Conservation (phyloP, 352 stramenopile genomes). For the Phytophthora aleatoria region DNA sequence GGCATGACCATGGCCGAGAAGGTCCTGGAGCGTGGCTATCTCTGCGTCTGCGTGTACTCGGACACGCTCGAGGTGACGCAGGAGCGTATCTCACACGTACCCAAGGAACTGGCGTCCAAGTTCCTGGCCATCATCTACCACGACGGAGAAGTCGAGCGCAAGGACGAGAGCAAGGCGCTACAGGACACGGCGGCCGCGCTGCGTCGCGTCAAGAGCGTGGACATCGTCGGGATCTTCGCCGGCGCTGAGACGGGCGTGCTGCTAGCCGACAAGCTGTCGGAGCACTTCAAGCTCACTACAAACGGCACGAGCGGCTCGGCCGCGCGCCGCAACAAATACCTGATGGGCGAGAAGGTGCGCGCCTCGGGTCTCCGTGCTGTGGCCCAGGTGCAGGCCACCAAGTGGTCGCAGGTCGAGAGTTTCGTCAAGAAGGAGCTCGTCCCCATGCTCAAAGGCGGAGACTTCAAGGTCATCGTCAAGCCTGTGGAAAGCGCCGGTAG, state of each 20-base stretch:
- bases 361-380: constrained; percentile 75
- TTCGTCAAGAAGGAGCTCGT: constrained; percentile 80
- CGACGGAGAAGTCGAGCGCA: constrained; percentile 48
- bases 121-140: constrained; percentile 79
- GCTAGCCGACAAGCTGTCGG: constrained; percentile 89
- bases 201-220: constrained; percentile 37
- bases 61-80: constrained; percentile 79
- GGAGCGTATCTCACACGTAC: constrained; percentile 74
- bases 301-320: constrained; percentile 86
- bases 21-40: constrained; percentile 87
- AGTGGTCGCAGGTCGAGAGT: constrained; percentile 80
- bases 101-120: constrained; percentile 47
- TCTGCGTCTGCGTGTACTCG: constrained; percentile 75
- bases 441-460: constrained; percentile 30
- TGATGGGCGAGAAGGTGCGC: constrained; percentile 89
- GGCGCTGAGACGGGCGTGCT: constrained; percentile 94
- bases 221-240: constrained; percentile 85
- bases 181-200: constrained; percentile 47
- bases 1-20: constrained; percentile 92
- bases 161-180: constrained; percentile 34
- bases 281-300: constrained; percentile 84
- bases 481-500: constrained; percentile 92
- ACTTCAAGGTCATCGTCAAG: constrained; percentile 92
- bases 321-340: constrained; percentile 90
- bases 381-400: constrained; percentile 68